These are phyloP conservation scores for Withania somnifera DNA, from an alignment of 305 asterid genomes.

Conservation along the genomic window DNA sequence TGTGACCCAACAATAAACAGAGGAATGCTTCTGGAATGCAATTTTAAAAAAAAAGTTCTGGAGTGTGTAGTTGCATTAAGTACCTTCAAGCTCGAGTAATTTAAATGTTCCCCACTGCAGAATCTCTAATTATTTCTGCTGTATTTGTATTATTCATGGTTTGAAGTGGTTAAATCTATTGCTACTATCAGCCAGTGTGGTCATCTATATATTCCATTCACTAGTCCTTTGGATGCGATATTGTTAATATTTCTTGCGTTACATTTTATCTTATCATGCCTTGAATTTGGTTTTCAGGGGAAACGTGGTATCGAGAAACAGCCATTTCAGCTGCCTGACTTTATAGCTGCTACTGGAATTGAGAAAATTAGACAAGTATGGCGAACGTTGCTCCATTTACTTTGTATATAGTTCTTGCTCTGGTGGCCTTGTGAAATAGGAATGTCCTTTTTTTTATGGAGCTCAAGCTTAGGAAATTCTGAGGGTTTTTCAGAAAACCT, in stretches of 20 bases:
- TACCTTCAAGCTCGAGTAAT: neutral
- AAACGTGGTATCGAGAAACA: slow-evolving; percentile 93
- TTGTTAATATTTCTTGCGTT: neutral
- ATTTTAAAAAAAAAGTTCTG: neutral
- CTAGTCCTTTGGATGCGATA: neutral
- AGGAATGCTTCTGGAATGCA: no score
- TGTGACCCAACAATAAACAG: no score
- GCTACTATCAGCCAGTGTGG: neutral
- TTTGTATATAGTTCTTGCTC: neutral
- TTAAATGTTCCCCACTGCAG: neutral
- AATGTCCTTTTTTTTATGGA: neutral
- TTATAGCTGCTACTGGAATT: slow-evolving; percentile 90
- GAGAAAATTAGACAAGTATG: slow-evolving; percentile 93
- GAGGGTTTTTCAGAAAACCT: neutral
- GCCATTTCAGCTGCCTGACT: slow-evolving; percentile 96
- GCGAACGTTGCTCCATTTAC: neutral
- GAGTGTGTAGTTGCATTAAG: neutral
- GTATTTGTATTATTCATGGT: neutral
- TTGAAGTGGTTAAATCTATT: neutral
- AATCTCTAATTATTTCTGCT: neutral
- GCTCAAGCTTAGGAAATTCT: neutral
- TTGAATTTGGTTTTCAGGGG: slow-evolving; percentile 56
- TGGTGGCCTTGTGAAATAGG: neutral
- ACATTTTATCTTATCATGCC: slow-evolving; percentile 29
- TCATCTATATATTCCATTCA: neutral